phyloP scores from a whole-genome alignment of 2,329 filamentous ascomycete species.

The Mollisiaceae sp. region DNA sequence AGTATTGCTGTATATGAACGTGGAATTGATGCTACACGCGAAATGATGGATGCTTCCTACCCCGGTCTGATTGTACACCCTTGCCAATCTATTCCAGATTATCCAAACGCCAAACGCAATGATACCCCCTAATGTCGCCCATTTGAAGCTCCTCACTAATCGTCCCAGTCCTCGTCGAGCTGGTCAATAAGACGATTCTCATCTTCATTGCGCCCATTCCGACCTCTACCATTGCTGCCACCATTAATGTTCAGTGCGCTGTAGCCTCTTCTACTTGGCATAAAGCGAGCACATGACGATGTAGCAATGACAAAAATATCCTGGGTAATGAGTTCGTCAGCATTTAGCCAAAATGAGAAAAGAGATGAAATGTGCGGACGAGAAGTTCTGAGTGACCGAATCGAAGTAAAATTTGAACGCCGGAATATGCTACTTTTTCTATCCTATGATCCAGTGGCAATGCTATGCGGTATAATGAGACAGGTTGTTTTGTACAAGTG shows the following conservation, averaged over 20 bases:
- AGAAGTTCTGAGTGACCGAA: neutral
- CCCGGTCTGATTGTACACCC: slow-evolving; percentile 8
- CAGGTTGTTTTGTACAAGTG: slow-evolving; percentile 25
- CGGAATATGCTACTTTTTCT: slow-evolving; percentile 33
- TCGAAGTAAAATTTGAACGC: slow-evolving; percentile 20
- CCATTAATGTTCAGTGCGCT: slow-evolving; percentile 63
- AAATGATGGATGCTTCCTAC: slow-evolving; percentile 3
- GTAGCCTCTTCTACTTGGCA: slow-evolving; percentile 72
- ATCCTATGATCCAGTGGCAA: slow-evolving; percentile 26
- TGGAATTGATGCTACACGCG: neutral
- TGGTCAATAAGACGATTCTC: slow-evolving; percentile 96
- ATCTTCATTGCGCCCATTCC: slow-evolving; percentile 60
- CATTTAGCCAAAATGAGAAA: slow-evolving; percentile 10
- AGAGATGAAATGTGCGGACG: neutral
- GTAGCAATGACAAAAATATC: slow-evolving; percentile 71
- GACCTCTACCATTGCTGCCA: slow-evolving; percentile 47
- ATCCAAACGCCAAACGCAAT: slow-evolving; percentile 8
- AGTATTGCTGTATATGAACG: neutral
- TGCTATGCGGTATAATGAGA: slow-evolving; percentile 21
- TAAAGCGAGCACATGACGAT: slow-evolving; percentile 69
- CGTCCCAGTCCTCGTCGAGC: slow-evolving; percentile 96
- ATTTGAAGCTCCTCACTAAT: slow-evolving; percentile 48
- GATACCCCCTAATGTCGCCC: neutral
- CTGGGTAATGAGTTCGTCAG: slow-evolving; percentile 45
- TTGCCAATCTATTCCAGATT: slow-evolving; percentile 17